phyloP scores from a whole-genome alignment of 1,139 yeast species.

The Debaryomyces subglobosus region DNA sequence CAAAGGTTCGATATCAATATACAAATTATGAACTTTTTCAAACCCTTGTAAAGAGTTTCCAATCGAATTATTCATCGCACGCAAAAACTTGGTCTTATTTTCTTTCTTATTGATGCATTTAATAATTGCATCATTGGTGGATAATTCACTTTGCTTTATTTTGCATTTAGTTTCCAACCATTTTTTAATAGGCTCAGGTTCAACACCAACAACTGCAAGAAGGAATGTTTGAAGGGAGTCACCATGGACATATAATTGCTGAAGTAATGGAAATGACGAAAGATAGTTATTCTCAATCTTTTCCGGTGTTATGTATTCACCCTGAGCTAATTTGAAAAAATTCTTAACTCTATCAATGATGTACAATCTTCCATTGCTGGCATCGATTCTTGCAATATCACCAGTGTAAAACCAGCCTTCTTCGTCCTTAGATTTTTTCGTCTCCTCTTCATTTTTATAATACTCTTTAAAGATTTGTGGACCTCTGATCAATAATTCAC shows the following conservation, averaged over 20 bases:
- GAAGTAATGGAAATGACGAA: conserved; percentile 33
- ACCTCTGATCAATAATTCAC: conserved; percentile 45
- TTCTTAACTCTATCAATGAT: conserved; percentile 49
- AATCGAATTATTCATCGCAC: conserved; percentile 29
- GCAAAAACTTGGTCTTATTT: conserved; percentile 31
- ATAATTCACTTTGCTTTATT: conserved; percentile 18
- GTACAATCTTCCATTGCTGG: conserved; percentile 28
- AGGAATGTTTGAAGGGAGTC: conserved; percentile 60
- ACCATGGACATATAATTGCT: conserved; percentile 55
- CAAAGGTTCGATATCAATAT: conserved; percentile 66
- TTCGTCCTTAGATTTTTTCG: conserved; percentile 49
- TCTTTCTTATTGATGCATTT: conserved; percentile 30
- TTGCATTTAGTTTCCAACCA: conserved; percentile 20
- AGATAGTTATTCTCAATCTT: conserved; percentile 43
- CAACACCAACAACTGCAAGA: conserved; percentile 66
- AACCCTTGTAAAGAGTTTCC: conserved; percentile 44
- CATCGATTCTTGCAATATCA: conserved; percentile 38
- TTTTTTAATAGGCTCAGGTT: conserved; percentile 22
- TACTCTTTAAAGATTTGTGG: conserved; percentile 42
- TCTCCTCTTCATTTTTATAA: conserved; percentile 43
- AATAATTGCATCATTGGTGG: conserved; percentile 27
- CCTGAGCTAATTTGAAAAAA: conserved; percentile 48
- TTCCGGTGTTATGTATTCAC: conserved; percentile 50
- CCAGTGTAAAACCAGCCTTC: conserved; percentile 57
- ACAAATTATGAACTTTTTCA: conserved; percentile 66